These are phyloP conservation scores for Taxawa tesnikishii DNA, from an alignment of 2,329 filamentous ascomycete genomes.

Conservation along the genomic window DNA sequence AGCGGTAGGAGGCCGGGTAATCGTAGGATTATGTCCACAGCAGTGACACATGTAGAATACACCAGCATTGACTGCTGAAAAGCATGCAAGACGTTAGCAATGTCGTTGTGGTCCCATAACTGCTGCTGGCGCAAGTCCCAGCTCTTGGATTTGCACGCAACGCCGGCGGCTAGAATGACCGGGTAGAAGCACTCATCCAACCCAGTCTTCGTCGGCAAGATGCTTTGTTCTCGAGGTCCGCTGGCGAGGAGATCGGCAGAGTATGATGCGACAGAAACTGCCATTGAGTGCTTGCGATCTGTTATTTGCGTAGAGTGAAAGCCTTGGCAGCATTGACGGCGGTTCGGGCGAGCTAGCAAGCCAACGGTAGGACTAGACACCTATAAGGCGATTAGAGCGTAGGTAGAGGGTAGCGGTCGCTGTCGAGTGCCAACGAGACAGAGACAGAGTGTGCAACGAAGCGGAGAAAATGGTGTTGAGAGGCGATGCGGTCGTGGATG, in stretches of 20 bases:
- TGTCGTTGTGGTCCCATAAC: neutral
- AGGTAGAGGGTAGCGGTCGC: too few species aligned
- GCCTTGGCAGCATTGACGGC: neutral
- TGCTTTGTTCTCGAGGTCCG: neutral
- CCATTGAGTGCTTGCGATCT: neutral
- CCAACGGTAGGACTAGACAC: too few species aligned
- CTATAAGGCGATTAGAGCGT: too few species aligned
- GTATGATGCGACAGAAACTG: neutral
- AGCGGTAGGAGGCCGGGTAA: neutral
- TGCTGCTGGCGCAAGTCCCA: neutral
- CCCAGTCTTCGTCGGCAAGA: neutral
- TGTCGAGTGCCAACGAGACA: too few species aligned
- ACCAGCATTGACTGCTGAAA: neutral
- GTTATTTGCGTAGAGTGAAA: neutral
- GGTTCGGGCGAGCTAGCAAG: too few species aligned
- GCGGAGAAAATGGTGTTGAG: too few species aligned
- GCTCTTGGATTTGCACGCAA: neutral
- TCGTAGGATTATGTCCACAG: neutral
- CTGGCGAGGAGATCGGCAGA: neutral
- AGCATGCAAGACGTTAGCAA: neutral
- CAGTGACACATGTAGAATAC: neutral
- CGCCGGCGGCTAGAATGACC: neutral
- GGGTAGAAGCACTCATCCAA: neutral
- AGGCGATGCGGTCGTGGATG: too few species aligned
- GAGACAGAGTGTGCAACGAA: too few species aligned